Base-by-base conservation (phyloP, 1,139 yeast species). In the Scheffersomyces illinoinensis region DNA sequence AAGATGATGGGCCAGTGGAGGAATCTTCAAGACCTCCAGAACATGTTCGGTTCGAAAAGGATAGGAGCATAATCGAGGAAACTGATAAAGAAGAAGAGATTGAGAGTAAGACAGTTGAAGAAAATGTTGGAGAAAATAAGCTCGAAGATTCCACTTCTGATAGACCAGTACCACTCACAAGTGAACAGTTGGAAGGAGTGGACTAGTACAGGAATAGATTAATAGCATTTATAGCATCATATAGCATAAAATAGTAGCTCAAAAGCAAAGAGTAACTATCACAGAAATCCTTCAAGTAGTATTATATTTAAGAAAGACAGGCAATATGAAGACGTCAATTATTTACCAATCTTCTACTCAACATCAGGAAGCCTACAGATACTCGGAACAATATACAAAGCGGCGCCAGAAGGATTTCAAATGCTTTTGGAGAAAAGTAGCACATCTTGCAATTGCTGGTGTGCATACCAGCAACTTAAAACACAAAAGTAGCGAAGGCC, bases 1-100 rank as follows among this genome's bases (percentile, higher is more conserved):
- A 54, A 12, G 63, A 56, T 43, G 46, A 50, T 5, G 72, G 62
- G 17, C 73, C 73, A 0, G 73, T 69, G 49, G 73, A 70, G 56
- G 58, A 59, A 6, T 70, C 73, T 4, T 67, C 73, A 0, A 68
- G 62, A 56, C 55, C 56, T 5, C 60, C 61, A 19, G 53, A 48
- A 10, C 19, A 53, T 5, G 18, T 24, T 1, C 1, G n/a, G 47
- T 47, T 49, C 20, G 47, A 24, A 39, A 24, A 53, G 6, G 58
- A 49, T 4, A 56, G 46, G 48, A 53, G 51, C 18, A 51, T 17
- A 4, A 54, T 50, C 12, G 56, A 47, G 4, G 56, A 55, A 33
- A 50, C 55, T 17, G 53, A 50, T 24, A 55, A 49, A 14, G 58
- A 55, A 46, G 53, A 54, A 14, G 56, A 56, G 18, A 54, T 24